Conservation (phyloP, 1,139 yeast genomes). For the Candida tetrigidarum region DNA sequence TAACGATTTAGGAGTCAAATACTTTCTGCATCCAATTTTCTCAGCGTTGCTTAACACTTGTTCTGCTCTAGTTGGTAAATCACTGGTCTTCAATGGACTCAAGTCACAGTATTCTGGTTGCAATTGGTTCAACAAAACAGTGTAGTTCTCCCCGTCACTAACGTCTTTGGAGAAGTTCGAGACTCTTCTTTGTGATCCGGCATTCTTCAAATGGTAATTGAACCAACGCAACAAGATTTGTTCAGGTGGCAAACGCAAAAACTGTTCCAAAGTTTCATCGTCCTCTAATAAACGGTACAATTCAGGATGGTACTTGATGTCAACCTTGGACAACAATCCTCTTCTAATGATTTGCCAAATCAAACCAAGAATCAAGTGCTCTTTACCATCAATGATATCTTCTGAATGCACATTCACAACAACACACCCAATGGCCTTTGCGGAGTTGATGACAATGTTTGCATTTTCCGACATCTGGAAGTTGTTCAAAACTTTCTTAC, state of each 20-base stretch:
- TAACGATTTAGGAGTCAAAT: constrained; percentile 88
- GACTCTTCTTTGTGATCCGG: constrained; percentile 89
- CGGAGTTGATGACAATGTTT: constrained; percentile 95
- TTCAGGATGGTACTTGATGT: constrained; percentile 95
- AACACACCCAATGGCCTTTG: constrained; percentile 98
- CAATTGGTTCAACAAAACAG: constrained; percentile 84
- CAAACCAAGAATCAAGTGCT: constrained; percentile 91
- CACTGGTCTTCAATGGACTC: constrained; percentile 76
- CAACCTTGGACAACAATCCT: constrained; percentile 92
- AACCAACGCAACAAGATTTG: constrained; percentile 97
- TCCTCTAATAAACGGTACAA: constrained; percentile 92
- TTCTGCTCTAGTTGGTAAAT: constrained; percentile 82
- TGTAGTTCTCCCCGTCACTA: constrained; percentile 93
- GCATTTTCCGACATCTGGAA: constrained; percentile 98
- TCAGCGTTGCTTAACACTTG: constrained; percentile 87
- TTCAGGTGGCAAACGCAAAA: constrained; percentile 95
- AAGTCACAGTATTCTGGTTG: constrained; percentile 84
- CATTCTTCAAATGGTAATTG: constrained; percentile 92
- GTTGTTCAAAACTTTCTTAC: constrained; percentile 79
- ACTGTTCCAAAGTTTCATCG: constrained; percentile 97
- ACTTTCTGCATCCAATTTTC: constrained; percentile 88
- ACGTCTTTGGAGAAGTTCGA: constrained; percentile 86
- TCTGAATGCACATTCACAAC: constrained; percentile 98
- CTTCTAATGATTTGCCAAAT: constrained; percentile 99
- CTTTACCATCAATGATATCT: constrained; percentile 96